phyloP scores from a whole-genome alignment of 305 asterid species.

The Petunia hybrid region DNA sequence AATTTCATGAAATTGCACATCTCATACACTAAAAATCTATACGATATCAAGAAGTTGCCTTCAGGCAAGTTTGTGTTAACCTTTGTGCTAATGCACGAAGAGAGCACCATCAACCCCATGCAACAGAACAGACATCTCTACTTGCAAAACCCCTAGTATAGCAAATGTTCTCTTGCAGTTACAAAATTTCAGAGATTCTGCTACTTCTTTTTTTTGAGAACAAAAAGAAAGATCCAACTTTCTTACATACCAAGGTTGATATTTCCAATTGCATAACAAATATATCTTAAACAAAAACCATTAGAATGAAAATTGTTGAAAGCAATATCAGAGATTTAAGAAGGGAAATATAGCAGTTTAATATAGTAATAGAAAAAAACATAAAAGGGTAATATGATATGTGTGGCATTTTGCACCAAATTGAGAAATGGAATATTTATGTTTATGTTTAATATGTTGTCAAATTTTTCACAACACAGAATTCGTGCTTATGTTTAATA shows the following conservation, averaged over 20 bases:
- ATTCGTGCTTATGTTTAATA: background rate
- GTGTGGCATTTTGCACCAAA: slow-evolving; percentile 21
- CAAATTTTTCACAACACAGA: no score
- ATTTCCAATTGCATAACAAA: background rate
- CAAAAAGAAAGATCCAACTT: background rate
- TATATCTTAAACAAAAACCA: background rate
- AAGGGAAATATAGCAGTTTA: background rate
- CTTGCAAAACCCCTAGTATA: background rate
- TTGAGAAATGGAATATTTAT: background rate
- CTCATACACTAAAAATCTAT: background rate
- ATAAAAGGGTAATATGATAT: background rate
- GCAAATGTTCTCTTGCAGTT: background rate
- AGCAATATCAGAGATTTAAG: slow-evolving; percentile 25
- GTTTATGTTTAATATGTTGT: background rate
- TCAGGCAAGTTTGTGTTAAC: background rate
- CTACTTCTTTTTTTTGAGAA: no score
- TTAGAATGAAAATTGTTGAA: slow-evolving; percentile 20
- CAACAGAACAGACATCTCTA: background rate
- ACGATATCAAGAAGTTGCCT: background rate
- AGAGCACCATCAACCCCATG: background rate
- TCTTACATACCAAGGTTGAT: background rate
- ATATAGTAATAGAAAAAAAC: no score
- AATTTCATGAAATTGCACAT: background rate
- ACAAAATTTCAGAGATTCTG: no score
- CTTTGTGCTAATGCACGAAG: slow-evolving; percentile 2